phyloP scores from a whole-genome alignment of 2,329 filamentous ascomycete species.

The Lasiodiplodia theobromae region DNA sequence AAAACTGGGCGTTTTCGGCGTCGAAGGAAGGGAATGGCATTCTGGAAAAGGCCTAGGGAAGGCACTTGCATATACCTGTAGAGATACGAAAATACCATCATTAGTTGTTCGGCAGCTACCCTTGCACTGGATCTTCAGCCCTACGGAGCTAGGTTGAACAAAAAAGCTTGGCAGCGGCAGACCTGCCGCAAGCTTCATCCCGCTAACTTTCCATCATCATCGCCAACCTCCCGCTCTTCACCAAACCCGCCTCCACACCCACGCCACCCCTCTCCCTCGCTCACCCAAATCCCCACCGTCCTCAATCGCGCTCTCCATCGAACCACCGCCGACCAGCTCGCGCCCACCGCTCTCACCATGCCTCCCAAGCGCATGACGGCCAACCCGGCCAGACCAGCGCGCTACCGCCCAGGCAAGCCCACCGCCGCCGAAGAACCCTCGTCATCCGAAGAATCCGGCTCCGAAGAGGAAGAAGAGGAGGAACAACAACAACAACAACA shows the following conservation, averaged over 20 bases:
- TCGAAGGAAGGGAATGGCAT: background rate
- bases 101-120: background rate
- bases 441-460: conserved; percentile 58
- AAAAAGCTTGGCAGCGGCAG: conserved; percentile 24
- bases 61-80: conserved; percentile 1
- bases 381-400: conserved; percentile 79
- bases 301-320: background rate
- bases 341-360: conserved; percentile 49
- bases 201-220: conserved; percentile 5
- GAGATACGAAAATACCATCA: conserved; percentile 11
- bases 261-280: background rate
- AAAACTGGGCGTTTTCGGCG: conserved; percentile 4
- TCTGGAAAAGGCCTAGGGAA: background rate
- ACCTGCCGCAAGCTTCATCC: conserved; percentile 1
- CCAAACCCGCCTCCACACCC: background rate
- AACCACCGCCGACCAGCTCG: background rate
- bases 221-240: background rate
- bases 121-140: conserved; percentile 17
- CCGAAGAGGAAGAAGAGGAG: conserved; percentile 63
- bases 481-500: conserved; percentile 39
- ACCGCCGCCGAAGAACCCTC: conserved; percentile 54
- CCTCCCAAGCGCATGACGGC: conserved; percentile 91
- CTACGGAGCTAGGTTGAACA: conserved; percentile 14
- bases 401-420: conserved; percentile 86
- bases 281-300: too few species aligned